Conservation (phyloP, 805 yeast species). For the Cyberlindnera maritima region DNA sequence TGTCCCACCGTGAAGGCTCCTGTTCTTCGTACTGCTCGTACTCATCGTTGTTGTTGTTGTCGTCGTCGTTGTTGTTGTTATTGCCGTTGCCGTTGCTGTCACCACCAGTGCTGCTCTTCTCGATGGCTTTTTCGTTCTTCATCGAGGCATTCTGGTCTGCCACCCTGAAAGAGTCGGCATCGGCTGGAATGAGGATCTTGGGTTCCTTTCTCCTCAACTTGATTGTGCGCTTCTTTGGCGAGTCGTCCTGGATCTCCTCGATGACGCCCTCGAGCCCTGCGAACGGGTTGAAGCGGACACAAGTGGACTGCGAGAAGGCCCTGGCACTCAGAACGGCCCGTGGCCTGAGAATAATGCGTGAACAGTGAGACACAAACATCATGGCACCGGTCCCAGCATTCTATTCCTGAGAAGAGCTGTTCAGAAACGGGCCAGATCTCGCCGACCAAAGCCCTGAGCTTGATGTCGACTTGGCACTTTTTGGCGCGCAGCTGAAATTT, state of each 20-base stretch:
- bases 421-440: background rate
- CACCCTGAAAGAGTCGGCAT: constrained; percentile 20
- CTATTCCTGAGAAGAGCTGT: too few species aligned
- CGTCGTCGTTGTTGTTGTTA: background rate
- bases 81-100: constrained; percentile 2
- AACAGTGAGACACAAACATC: background rate
- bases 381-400: background rate
- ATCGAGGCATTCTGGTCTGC: constrained; percentile 5
- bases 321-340: background rate
- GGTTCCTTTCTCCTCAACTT: constrained; percentile 14
- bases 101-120: background rate
- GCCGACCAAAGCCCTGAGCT: too few species aligned
- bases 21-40: constrained; percentile 15
- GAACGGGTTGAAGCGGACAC: constrained; percentile 21
- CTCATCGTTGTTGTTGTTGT: constrained; percentile 10
- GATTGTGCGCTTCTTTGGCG: constrained; percentile 11
- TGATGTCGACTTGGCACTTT: constrained; percentile 1
- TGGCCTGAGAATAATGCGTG: background rate
- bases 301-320: background rate
- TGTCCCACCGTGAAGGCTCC: constrained; percentile 18
- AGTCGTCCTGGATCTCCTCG: constrained; percentile 23
- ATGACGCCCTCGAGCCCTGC: constrained; percentile 25
- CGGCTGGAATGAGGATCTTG: constrained; percentile 23
- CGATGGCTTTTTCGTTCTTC: background rate
- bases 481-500: constrained; percentile 1